Conservation (phyloP, 257 asterid genomes). For the Solanum appendiculatum region DNA sequence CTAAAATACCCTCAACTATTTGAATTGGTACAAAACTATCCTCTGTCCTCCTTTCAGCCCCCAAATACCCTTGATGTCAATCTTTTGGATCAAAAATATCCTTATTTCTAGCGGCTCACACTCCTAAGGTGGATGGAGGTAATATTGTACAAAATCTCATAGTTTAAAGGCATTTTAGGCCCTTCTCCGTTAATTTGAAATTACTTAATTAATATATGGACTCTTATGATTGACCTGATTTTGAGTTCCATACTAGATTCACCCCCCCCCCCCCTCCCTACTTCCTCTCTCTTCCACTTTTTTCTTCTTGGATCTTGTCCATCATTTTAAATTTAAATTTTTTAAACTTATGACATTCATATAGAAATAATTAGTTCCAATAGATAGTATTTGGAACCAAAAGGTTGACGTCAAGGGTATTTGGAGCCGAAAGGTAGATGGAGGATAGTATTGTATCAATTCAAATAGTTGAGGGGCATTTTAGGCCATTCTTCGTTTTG, state of each 20-base stretch:
- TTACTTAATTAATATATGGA: background rate
- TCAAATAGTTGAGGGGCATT: background rate
- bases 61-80: background rate
- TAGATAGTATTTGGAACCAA: background rate
- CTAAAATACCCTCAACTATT: background rate
- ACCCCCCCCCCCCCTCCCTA: background rate
- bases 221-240: background rate
- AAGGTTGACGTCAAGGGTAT: background rate
- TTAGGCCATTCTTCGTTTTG: background rate
- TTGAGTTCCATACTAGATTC: background rate
- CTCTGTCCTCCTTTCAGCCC: background rate
- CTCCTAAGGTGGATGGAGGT: background rate
- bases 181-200: background rate
- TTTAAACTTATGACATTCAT: background rate
- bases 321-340: too few species aligned
- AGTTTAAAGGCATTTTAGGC: background rate
- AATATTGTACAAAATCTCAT: background rate
- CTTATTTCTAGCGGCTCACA: background rate
- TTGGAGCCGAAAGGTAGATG: background rate
- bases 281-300: background rate
- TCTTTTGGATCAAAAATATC: background rate
- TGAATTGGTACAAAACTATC: background rate
- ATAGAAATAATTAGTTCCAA: background rate
- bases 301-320: background rate
- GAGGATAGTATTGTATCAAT: too few species aligned